These are phyloP conservation scores for Teratosphaeria gauchensis DNA, from an alignment of 2,329 filamentous ascomycete species.

Conservation along the genomic window DNA sequence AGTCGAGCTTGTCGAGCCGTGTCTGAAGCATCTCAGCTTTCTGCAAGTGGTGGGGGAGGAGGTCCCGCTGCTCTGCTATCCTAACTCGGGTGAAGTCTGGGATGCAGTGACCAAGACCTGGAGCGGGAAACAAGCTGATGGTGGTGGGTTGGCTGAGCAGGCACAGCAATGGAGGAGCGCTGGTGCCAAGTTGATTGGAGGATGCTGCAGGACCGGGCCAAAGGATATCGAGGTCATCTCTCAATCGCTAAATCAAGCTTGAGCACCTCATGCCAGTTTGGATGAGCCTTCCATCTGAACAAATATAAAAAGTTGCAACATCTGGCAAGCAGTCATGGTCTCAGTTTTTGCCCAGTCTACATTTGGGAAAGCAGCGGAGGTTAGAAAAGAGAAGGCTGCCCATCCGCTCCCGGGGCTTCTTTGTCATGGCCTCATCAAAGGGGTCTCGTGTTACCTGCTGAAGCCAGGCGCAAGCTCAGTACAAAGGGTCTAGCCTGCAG, in stretches of 20 bases:
- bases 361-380: no score
- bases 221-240: constrained; percentile 29
- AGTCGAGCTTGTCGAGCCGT: constrained; percentile 24
- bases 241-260: neutral
- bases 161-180: constrained; percentile 23
- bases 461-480: neutral
- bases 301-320: neutral
- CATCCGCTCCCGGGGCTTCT: no score
- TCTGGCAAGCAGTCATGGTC: no score
- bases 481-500: neutral
- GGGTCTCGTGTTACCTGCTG: no score
- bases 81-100: constrained; percentile 40
- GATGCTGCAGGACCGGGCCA: constrained; percentile 39
- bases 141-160: constrained; percentile 21
- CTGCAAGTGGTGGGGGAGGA: neutral
- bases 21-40: constrained; percentile 23
- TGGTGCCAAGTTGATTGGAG: constrained; percentile 36
- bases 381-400: no score
- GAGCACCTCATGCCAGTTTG: neutral
- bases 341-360: no score
- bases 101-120: constrained; percentile 31
- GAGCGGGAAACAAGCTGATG: constrained; percentile 16
- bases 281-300: neutral
- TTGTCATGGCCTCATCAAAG: no score
- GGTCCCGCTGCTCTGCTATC: constrained; percentile 25